Percentiles rank a stretch among this genome's conserved stretches.
phyloP scores from a whole-genome alignment of 2,329 filamentous ascomycete species.

The Sporothrix euskadiensis region DNA sequence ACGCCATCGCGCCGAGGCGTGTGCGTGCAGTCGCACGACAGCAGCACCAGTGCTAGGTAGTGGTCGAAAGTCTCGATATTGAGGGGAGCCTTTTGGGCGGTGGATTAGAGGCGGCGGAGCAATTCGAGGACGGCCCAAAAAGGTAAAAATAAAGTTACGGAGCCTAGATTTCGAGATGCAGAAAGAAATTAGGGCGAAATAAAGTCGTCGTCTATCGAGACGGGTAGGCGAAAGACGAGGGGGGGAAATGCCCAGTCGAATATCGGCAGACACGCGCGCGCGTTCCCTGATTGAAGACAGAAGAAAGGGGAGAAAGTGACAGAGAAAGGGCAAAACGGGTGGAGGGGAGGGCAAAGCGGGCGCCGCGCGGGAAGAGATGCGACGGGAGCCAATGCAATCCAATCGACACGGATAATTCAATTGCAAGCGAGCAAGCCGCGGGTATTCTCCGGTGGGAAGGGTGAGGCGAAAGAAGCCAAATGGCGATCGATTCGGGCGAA shows the following conservation, averaged over 20 bases:
- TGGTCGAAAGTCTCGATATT: background rate
- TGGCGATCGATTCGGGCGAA: background rate
- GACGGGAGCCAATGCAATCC: conserved; percentile 21
- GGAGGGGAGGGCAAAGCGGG: background rate
- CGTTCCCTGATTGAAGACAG: background rate
- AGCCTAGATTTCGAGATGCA: background rate
- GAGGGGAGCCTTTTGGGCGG: background rate
- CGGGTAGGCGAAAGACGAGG: background rate
- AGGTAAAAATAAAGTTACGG: background rate
- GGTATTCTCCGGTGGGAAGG: conserved; percentile 6
- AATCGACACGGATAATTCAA: conserved; percentile 12
- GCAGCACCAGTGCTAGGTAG: conserved; percentile 18
- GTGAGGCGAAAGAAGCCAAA: background rate
- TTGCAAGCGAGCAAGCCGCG: conserved; percentile 15
- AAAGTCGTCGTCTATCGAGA: background rate
- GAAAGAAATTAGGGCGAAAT: background rate
- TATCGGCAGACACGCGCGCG: background rate
- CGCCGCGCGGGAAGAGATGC: conserved; percentile 15
- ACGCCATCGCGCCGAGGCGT: conserved; percentile 62
- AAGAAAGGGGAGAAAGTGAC: background rate
- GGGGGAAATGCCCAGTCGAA: background rate
- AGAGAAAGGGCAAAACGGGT: conserved; percentile 11
- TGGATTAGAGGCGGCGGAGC: background rate
- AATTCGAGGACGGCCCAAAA: too few relatives aligned
- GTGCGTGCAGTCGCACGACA: conserved; percentile 25